A percentile compares a stretch with the other conserved stretches of the same genome.
Evolutionary conservation across 345 rosid genomes (phyloP).

Genomic region (Salix viminalis): DNA sequence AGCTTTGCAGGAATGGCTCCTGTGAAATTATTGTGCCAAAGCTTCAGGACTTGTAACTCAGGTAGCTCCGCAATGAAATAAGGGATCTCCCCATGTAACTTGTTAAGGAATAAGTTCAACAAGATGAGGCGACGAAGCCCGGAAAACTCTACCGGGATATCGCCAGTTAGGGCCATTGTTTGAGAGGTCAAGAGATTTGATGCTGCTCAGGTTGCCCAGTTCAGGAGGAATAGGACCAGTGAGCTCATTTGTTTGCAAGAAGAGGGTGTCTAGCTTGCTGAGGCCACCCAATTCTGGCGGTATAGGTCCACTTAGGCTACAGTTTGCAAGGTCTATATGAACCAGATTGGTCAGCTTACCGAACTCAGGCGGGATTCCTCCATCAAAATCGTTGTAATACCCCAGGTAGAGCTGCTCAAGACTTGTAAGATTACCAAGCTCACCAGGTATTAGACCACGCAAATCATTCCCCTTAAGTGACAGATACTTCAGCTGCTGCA

Average conservation of each 20-base stretch:
- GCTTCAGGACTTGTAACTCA: slow-evolving; percentile 39
- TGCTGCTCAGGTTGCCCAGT: slow-evolving; percentile 48
- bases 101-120: slow-evolving; percentile 55
- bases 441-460: slow-evolving; percentile 43
- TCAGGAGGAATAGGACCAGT: slow-evolving; percentile 47
- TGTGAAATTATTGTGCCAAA: slow-evolving; percentile 68
- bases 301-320: slow-evolving; percentile 47
- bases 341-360: slow-evolving; percentile 50
- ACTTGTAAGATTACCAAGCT: slow-evolving; percentile 53
- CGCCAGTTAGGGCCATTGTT: slow-evolving; percentile 52
- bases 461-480: slow-evolving; percentile 58
- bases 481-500: slow-evolving; percentile 40
- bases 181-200: slow-evolving; percentile 59
- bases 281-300: slow-evolving; percentile 55
- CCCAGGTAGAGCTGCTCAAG: slow-evolving; percentile 54
- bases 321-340: slow-evolving; percentile 52
- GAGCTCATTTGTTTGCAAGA: slow-evolving; percentile 46
- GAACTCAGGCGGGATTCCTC: slow-evolving; percentile 52
- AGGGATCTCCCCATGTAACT: slow-evolving; percentile 60
- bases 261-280: slow-evolving; percentile 47
- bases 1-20: slow-evolving; percentile 56
- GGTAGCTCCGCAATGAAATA: slow-evolving; percentile 46
- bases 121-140: slow-evolving; percentile 45
- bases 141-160: slow-evolving; percentile 45
- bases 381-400: slow-evolving; percentile 50